phyloP scores from a whole-genome alignment of 495 filamentous ascomycete species.

The Tuber brumale region DNA sequence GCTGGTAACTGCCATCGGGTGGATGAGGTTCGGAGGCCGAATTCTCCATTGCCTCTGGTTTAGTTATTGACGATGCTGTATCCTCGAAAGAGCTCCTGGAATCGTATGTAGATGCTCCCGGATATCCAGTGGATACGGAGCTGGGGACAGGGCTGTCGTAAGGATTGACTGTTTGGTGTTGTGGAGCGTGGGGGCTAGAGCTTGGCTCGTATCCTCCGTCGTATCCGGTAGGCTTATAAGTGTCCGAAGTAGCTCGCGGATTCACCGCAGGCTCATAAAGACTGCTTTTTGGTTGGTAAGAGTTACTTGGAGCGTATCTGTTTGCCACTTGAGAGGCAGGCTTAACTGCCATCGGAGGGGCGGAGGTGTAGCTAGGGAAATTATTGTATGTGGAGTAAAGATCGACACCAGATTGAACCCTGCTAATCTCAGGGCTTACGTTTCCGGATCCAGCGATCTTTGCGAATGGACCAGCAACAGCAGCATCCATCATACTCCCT shows the following conservation, averaged over 20 bases:
- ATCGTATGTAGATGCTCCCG: slow-evolving; percentile 18
- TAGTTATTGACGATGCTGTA: slow-evolving; percentile 7
- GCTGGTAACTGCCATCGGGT: slow-evolving; percentile 17
- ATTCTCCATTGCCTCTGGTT: slow-evolving; percentile 18
- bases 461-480: slow-evolving; percentile 64
- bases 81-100: slow-evolving; percentile 31
- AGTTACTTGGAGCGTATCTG: slow-evolving; percentile 32
- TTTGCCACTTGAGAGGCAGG: slow-evolving; percentile 13
- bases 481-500: slow-evolving; percentile 45
- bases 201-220: slow-evolving; percentile 28
- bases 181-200: slow-evolving; percentile 23
- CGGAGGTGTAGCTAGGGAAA: slow-evolving; percentile 10
- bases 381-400: slow-evolving; percentile 54
- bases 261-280: slow-evolving; percentile 23
- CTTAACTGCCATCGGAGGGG: slow-evolving; percentile 17
- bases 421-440: slow-evolving; percentile 74
- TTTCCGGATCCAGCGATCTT: slow-evolving; percentile 54
- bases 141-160: slow-evolving; percentile 27
- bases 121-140: slow-evolving; percentile 20
- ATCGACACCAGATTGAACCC: slow-evolving; percentile 67
- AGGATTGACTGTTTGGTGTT: slow-evolving; percentile 20
- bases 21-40: slow-evolving; percentile 11
- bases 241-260: slow-evolving; percentile 27
- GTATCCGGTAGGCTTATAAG: slow-evolving; percentile 11
- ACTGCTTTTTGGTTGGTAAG: slow-evolving; percentile 18